Base-by-base conservation (phyloP, 208 protist genomes). In the Leishmania martiniquensis region DNA sequence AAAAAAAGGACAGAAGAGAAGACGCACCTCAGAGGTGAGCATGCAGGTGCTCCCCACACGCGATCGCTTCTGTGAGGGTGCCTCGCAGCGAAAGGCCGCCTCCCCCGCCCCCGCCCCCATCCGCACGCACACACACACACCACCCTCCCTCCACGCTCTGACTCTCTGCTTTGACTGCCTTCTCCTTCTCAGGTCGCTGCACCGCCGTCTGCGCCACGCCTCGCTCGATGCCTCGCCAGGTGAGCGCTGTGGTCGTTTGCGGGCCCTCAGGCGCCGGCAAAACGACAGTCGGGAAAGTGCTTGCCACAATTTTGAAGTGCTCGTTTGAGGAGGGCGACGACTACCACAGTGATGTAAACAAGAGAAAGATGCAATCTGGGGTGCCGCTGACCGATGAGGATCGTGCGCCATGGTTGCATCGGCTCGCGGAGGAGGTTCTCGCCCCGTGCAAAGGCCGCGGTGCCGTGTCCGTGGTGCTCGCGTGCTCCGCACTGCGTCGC, bases 221-320 rank as follows among this genome's bases (percentile, higher is more conserved):
- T n/a, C n/a, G n/a, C n/a, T n/a, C 1, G 13, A 84, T 84, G 80
- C 42, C 75, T 34, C 65, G 73, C 51, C 39, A 72, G 44, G 59
- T 85, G 10, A 81, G 72, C 49, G 78, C 66, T 20, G 72, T 97
- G n/a, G 83, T 97, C 1, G 85, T 97, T 1, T 89, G 85, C 45
- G 94, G 94, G 29, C 86, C 90, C 2, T 94, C 84, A 2, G 94
- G 91, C 65, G 79, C 82, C 32, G 94, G 94, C 22, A 97, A 97
- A 81, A 91, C 81, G 22, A 97, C 92, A 5, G 87, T 95, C 66
- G 93, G 82, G 10, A 52, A 47, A n/a, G 55, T 39, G 7, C 79
- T 97, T 13, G 91, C 93, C 3, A 44, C 72, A 4, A 57, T 67
- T 12, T 71, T 97, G 2, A 45, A 81, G 51, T 89, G 78, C 68